phyloP scores from a whole-genome alignment of 495 filamentous ascomycete species.

The Melanomma pulvis-pyrius region DNA sequence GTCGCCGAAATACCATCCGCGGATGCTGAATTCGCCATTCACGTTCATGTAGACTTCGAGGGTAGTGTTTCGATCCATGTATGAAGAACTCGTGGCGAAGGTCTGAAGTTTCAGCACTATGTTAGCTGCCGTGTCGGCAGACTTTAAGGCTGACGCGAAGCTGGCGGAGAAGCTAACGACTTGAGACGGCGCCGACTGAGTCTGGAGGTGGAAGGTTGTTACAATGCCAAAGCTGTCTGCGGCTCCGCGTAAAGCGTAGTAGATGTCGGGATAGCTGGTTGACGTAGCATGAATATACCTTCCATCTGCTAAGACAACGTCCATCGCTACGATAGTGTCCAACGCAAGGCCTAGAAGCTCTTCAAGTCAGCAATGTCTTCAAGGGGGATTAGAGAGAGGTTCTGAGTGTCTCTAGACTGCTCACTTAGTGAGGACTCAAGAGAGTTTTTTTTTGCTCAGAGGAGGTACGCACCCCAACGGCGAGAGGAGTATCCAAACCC shows the following conservation, averaged over 20 bases:
- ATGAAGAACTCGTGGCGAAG: neutral
- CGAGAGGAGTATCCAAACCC: neutral
- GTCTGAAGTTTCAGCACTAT: neutral
- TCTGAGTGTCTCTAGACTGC: too few species aligned
- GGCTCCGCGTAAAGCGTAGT: neutral
- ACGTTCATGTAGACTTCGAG: neutral
- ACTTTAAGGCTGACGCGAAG: neutral
- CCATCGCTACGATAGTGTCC: neutral
- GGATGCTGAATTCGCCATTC: neutral
- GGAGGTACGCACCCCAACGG: neutral
- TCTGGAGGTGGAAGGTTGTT: neutral
- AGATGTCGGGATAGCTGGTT: neutral
- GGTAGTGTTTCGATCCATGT: neutral
- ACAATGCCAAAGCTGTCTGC: neutral
- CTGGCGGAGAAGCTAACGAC: neutral
- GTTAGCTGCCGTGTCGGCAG: neutral
- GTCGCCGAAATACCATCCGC: neutral
- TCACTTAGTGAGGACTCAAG: neutral
- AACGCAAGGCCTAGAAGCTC: neutral
- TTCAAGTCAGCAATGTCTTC: neutral
- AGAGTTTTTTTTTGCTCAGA: neutral
- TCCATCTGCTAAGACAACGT: neutral
- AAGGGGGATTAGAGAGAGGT: too few species aligned
- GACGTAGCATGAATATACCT: neutral
- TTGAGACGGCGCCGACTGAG: neutral